These are phyloP conservation scores for Penicillium lividum DNA, from an alignment of 495 filamentous ascomycete genomes.

Conservation along the genomic window DNA sequence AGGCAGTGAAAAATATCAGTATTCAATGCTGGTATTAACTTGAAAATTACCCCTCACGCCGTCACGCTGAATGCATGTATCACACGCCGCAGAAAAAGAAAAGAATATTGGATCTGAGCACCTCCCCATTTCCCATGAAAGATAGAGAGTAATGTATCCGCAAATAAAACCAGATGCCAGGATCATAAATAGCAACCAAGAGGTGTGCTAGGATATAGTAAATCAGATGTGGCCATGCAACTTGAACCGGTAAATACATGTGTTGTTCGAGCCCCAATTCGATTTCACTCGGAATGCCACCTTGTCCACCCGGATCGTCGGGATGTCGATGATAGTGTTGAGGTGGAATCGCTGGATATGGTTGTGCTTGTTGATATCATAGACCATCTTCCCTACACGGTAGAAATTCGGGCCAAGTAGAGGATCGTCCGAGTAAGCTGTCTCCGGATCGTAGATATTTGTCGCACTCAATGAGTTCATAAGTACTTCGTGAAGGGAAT, in stretches of 20 bases:
- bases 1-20: neutral
- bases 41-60: constrained; percentile 2
- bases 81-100: constrained; percentile 1
- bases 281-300: constrained; percentile 47
- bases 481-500: constrained; percentile 32
- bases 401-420: constrained; percentile 40
- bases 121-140: neutral
- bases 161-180: neutral
- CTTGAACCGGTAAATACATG: constrained; percentile 50
- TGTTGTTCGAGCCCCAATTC: constrained; percentile 49
- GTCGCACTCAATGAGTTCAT: constrained; percentile 34
- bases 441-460: constrained; percentile 28
- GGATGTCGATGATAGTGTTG: constrained; percentile 37
- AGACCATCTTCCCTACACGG: constrained; percentile 46
- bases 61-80: constrained; percentile 27
- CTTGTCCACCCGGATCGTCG: constrained; percentile 38
- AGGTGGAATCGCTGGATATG: constrained; percentile 41
- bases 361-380: constrained; percentile 36
- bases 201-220: neutral
- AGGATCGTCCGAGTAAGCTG: constrained; percentile 37
- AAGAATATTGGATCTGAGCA: neutral
- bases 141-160: neutral
- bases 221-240: constrained; percentile 42
- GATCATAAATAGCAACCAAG: constrained; percentile 5
- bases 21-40: constrained; percentile 3